Conservation (phyloP, 2,329 filamentous ascomycete genomes). For the Whalleya microplaca region DNA sequence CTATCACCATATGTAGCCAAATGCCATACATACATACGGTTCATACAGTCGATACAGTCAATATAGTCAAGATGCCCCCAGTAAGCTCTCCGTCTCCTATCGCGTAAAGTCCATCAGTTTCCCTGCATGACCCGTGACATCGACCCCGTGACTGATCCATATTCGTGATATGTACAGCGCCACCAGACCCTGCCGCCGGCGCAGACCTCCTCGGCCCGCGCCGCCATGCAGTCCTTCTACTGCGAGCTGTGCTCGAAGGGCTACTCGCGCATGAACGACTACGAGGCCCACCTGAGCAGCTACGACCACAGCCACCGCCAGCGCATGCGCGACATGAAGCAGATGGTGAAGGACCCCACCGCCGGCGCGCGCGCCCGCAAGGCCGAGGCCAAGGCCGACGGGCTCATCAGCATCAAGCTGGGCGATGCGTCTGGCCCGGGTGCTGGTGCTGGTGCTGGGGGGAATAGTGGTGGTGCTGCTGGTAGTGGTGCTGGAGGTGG, state of each 20-base stretch:
- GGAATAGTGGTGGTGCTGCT: conserved; percentile 24
- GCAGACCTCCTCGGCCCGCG: conserved; percentile 68
- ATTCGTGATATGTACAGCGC: conserved; percentile 45
- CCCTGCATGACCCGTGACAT: conserved; percentile 23
- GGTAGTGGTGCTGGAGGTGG: conserved; percentile 34
- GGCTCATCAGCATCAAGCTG: conserved; percentile 69
- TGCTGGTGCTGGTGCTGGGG: conserved; percentile 19
- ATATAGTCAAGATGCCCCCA: conserved; percentile 53
- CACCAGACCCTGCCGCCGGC: conserved; percentile 62
- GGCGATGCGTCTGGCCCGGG: conserved; percentile 40
- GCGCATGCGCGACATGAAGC: conserved; percentile 85
- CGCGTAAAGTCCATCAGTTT: conserved; percentile 38
- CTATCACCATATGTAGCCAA: not conserved
- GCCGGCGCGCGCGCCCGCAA: conserved; percentile 68
- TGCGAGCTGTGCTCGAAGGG: conserved; percentile 90
- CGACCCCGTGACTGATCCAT: not conserved
- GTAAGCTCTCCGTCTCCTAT: conserved; percentile 43
- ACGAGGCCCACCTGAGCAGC: conserved; percentile 89
- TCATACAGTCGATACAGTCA: no score
- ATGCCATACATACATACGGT: no score
- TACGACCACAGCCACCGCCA: conserved; percentile 97
- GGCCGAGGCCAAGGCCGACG: conserved; percentile 71
- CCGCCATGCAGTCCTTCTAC: conserved; percentile 80
- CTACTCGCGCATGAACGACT: conserved; percentile 93
- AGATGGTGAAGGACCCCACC: conserved; percentile 74